These are phyloP conservation scores for Penicillium griseofulvum DNA, from an alignment of 2,329 filamentous ascomycete species.

Conservation along the genomic window DNA sequence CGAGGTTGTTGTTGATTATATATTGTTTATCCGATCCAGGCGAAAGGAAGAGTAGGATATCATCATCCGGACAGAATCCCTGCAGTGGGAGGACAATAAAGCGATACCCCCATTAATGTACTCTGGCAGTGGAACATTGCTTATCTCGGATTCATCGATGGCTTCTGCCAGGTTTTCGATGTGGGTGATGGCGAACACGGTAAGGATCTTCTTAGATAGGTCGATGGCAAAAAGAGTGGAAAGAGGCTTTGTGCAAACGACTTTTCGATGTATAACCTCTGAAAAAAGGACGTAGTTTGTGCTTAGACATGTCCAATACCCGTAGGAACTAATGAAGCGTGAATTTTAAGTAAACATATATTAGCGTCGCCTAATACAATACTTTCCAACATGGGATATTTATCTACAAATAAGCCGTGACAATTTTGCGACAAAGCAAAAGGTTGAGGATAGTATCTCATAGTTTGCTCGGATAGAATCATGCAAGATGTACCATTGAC, in stretches of 20 bases:
- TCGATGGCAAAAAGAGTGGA: no score
- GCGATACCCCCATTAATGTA: background rate
- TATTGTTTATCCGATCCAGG: background rate
- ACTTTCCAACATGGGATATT: background rate
- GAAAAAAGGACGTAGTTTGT: no score
- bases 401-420: background rate
- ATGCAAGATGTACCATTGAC: constrained; percentile 20
- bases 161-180: background rate
- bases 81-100: background rate
- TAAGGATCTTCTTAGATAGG: no score
- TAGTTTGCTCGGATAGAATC: constrained; percentile 4
- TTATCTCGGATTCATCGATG: background rate
- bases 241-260: no score
- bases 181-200: background rate
- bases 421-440: background rate
- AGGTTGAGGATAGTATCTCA: background rate
- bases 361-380: background rate
- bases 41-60: background rate
- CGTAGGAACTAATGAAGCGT: no score
- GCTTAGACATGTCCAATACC: no score
- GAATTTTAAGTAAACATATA: no score
- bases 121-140: rapidly evolving
- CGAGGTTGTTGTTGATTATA: background rate
- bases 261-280: no score
- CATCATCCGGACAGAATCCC: background rate